Evolutionary conservation across 768 basidiomycete species (phyloP), one percentile per base, ranked within the genome.

Genomic region (Cyclocybe cylindracea): DNA sequence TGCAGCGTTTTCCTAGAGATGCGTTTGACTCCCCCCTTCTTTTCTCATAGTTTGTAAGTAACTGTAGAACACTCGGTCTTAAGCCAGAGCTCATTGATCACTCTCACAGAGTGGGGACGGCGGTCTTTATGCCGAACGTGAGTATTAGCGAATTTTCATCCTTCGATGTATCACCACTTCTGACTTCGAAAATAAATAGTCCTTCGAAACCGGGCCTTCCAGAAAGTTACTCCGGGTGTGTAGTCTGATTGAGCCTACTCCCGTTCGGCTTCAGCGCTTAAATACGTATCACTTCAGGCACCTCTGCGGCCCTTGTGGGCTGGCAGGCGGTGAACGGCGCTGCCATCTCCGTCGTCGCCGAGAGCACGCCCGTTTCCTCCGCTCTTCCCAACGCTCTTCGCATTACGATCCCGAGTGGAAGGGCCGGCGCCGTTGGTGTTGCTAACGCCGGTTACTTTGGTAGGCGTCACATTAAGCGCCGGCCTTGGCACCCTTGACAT

Each of bases 191-290:
- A 29, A 9, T 13, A 6, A 13, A 6, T 54, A 85, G 84, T 86
- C n/a, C 71, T 87, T 2, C 85, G 82, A 63, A 88, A 88, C 59
- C 73, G 86, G 14, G 86, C 86, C 2, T 85, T 87, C 63, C 86
- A 87, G 59, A 73, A 81, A 55, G 82, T 85, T 29, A 73, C 77
- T 3, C 77, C 84, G 13, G 72, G 84, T 81, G 60, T 5, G 68
- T 36, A 19, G n/a, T 33, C 1, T 5, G 13, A n/a, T 10, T 10
- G n/a, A 34, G 37, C 29, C 10, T 2, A 44, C 11, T 43, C 10
- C n/a, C 10, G 8, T 16, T 33, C 5, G 6, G 43, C 24, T 40
- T 43, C n/a, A 35, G 14, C 18, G 29, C 10, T 5, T 44, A 38
- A 10, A 46, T 44, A 48, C 43, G 29, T 44, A 42, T 42, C 5